Evolutionary conservation across 2,329 filamentous ascomycete species (phyloP).

Genomic region (Hymenoscyphus occultus): DNA sequence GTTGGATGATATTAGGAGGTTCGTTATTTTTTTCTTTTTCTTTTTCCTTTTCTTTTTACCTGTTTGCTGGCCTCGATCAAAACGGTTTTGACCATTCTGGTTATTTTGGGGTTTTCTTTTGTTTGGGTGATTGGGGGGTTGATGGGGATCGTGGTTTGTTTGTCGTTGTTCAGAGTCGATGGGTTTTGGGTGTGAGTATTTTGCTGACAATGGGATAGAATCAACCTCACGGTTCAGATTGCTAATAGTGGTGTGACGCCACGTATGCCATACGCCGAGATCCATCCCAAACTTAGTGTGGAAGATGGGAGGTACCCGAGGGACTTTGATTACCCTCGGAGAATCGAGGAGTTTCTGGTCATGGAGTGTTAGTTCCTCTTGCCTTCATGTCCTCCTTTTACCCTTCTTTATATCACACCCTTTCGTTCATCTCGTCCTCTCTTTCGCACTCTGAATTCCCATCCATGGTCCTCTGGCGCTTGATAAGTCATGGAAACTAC

Average conservation of each 20-base stretch:
- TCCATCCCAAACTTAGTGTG: conserved; percentile 27
- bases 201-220: conserved; percentile 11
- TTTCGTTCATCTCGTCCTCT: not conserved
- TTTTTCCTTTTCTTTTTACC: not conserved
- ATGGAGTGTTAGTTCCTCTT: conserved; percentile 23
- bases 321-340: conserved; percentile 23
- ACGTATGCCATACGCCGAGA: conserved; percentile 20
- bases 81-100: too few relatives aligned
- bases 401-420: not conserved
- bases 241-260: conserved; percentile 22
- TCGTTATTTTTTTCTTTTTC: not conserved
- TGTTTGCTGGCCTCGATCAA: not conserved
- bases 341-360: conserved; percentile 21
- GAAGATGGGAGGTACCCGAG: conserved; percentile 19
- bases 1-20: conserved; percentile 19
- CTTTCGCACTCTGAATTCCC: too few relatives aligned
- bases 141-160: not conserved
- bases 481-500: too few relatives aligned
- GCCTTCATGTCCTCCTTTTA: not conserved
- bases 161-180: not conserved
- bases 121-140: too few relatives aligned
- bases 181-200: too few relatives aligned
- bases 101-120: too few relatives aligned
- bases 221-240: conserved; percentile 25
- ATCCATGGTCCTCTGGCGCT: too few relatives aligned